phyloP scores from a whole-genome alignment of 768 basidiomycete genomes.

The Lepiota subincarnata region DNA sequence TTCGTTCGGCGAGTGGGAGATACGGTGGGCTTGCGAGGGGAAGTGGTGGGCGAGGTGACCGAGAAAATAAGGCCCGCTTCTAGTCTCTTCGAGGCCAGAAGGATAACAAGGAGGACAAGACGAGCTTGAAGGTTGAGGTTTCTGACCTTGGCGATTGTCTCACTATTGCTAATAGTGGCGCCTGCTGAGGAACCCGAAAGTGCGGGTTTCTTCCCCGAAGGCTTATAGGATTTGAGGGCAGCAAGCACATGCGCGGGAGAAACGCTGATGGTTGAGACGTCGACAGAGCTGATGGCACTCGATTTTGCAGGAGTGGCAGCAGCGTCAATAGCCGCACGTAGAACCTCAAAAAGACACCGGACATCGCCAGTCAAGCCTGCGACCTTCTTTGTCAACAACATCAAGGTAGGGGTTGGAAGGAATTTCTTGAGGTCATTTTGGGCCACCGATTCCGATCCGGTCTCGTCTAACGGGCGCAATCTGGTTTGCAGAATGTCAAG shows the following conservation, averaged over 20 bases:
- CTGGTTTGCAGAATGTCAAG: slow-evolving; percentile 65
- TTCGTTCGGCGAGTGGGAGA: slow-evolving; percentile 52
- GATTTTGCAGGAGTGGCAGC: slow-evolving; percentile 36
- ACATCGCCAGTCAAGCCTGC: slow-evolving; percentile 84
- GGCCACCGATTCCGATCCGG: slow-evolving; percentile 24
- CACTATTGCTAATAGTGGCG: slow-evolving; percentile 41
- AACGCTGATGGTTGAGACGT: slow-evolving; percentile 39
- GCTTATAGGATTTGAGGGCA: slow-evolving; percentile 70
- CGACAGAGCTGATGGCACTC: slow-evolving; percentile 28
- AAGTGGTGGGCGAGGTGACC: slow-evolving; percentile 27
- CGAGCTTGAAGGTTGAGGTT: slow-evolving; percentile 73
- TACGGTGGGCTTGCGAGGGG: slow-evolving; percentile 31
- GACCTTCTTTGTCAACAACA: slow-evolving; percentile 73
- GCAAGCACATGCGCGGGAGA: slow-evolving; percentile 66
- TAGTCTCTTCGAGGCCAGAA: slow-evolving; percentile 61
- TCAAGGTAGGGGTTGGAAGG: slow-evolving; percentile 59
- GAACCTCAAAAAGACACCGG: slow-evolving; percentile 72
- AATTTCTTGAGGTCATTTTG: slow-evolving; percentile 43
- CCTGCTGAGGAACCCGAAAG: slow-evolving; percentile 18
- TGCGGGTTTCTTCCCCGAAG: slow-evolving; percentile 29
- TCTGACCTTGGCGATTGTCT: slow-evolving; percentile 61
- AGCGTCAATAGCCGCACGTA: slow-evolving; percentile 74
- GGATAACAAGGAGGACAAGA: slow-evolving; percentile 57
- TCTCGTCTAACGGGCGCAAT: slow-evolving; percentile 46
- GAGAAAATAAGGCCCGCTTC: slow-evolving; percentile 54